These are phyloP conservation scores for Abortiporus biennis DNA, from an alignment of 1,284 basidiomycete species.

Conservation along the genomic window DNA sequence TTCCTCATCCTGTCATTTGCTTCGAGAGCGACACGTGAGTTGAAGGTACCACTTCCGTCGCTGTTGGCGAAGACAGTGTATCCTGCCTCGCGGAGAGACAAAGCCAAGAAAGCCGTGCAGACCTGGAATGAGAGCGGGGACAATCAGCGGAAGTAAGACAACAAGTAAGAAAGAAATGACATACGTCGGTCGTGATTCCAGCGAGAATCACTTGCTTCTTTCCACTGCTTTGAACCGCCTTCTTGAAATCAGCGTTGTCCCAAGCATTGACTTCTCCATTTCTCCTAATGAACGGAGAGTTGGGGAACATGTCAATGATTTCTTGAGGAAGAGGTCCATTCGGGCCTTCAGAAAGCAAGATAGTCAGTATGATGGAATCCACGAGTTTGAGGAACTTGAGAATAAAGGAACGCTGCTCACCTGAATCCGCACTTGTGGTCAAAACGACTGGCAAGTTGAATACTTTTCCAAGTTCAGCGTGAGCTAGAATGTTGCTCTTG, in stretches of 20 bases:
- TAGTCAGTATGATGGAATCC: background rate
- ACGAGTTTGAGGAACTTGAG: background rate
- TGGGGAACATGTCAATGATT: constrained; percentile 35
- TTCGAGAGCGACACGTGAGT: constrained; percentile 30
- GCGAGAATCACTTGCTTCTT: constrained; percentile 42
- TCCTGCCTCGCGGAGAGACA: constrained; percentile 36
- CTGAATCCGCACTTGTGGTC: constrained; percentile 38
- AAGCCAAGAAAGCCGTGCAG: constrained; percentile 37
- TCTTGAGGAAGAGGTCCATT: constrained; percentile 40
- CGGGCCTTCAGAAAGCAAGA: constrained; percentile 25
- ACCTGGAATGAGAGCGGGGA: constrained; percentile 29
- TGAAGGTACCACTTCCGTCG: constrained; percentile 36
- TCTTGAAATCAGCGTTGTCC: constrained; percentile 41
- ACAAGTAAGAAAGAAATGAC: constrained; percentile 10
- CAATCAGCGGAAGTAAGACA: background rate
- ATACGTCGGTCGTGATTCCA: constrained; percentile 41
- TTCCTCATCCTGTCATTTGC: constrained; percentile 39
- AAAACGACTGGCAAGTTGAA: constrained; percentile 38
- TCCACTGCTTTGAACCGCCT: constrained; percentile 39
- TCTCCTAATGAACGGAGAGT: constrained; percentile 37
- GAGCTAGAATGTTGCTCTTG: constrained; percentile 38
- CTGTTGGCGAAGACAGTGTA: constrained; percentile 39
- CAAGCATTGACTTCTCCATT: constrained; percentile 44
- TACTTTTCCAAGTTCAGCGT: constrained; percentile 36
- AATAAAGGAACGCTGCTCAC: constrained; percentile 14